Base-by-base conservation (phyloP, 1,139 yeast genomes). In the Petasospora rhodanensis region DNA sequence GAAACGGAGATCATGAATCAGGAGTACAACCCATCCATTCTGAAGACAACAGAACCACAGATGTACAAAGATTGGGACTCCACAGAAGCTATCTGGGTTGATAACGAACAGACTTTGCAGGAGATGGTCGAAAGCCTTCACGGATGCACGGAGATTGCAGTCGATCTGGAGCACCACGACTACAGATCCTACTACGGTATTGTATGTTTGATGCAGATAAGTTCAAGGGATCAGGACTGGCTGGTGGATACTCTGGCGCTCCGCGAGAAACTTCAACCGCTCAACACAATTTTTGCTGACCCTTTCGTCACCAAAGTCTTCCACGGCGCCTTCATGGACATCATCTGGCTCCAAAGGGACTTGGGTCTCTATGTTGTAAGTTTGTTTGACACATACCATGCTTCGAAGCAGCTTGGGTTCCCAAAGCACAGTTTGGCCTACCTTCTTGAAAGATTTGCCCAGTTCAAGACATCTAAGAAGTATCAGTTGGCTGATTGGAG, bases 401-500 rank as follows among this genome's bases (percentile, higher is more conserved):
- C 98, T 0, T 76, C 96, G 1, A 77, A 75, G 44, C 75, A 74
- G 14, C 64, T 93, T 20, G 85, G 86, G 0, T 72, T 87, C 40
- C 87, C 94, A 9, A 80, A 79, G 47, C 81, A 82, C 52, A 82
- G 96, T 24, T 68, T 93, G 41, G 96, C 96, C 0, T 85, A 76
- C 55, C 63, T 93, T 29, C 66, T 93, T 34, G 95, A 89, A 51
- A 71, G 71, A 14, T 86, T 71, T 58, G 95, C 94, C 7, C 70
- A 75, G 32, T 91, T 91, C 59, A 79, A 78, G 46, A 89, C 98
- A 0, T 84, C 96, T 7, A 93, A 93, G 52, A 84, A 89, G 58
- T 93, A 89, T 58, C 99, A 93, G 59, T 63, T 91, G 43, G 95
- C 97, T 1, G 99, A 91, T 58, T 91, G 99, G 99, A 74, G 99